Percentiles rank a stretch among this genome's conserved stretches.
phyloP scores from a whole-genome alignment of 2,329 filamentous ascomycete genomes.

The Fusarium coicis region DNA sequence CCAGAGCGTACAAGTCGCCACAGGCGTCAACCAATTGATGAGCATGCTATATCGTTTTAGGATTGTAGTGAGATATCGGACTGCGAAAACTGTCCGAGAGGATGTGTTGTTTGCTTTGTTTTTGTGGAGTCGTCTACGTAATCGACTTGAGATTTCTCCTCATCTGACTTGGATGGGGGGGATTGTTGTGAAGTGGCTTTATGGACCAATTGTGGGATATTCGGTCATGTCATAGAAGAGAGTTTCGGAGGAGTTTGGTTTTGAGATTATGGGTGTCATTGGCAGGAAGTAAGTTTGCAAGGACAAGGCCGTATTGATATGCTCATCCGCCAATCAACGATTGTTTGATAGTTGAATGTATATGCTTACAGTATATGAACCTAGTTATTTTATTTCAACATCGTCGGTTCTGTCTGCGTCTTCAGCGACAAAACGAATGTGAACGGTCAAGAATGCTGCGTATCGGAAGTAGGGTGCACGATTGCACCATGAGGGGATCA shows the following conservation, averaged over 20 bases:
- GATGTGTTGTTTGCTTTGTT: background rate
- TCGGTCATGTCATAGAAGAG: background rate
- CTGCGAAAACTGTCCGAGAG: background rate
- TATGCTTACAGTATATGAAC: background rate
- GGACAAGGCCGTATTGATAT: background rate
- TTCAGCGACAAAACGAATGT: background rate
- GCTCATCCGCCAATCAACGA: background rate
- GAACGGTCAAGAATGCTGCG: too few relatives aligned
- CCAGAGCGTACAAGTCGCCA: background rate
- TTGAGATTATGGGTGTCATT: too few relatives aligned
- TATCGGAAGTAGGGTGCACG: too few relatives aligned
- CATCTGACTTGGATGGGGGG: background rate
- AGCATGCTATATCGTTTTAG: background rate
- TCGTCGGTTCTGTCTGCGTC: too few relatives aligned
- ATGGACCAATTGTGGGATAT: accelerated
- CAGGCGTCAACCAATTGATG: background rate
- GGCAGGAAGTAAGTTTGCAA: background rate
- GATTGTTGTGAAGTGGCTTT: background rate
- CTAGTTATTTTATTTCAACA: background rate
- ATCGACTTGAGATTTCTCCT: background rate
- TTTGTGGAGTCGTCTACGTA: background rate
- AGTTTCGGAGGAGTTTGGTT: background rate
- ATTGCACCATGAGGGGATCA: background rate
- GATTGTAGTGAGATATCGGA: background rate
- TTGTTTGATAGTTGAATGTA: accelerated